Conservation (phyloP, 2,329 filamentous ascomycete genomes). For the Arthroderma sp. region DNA sequence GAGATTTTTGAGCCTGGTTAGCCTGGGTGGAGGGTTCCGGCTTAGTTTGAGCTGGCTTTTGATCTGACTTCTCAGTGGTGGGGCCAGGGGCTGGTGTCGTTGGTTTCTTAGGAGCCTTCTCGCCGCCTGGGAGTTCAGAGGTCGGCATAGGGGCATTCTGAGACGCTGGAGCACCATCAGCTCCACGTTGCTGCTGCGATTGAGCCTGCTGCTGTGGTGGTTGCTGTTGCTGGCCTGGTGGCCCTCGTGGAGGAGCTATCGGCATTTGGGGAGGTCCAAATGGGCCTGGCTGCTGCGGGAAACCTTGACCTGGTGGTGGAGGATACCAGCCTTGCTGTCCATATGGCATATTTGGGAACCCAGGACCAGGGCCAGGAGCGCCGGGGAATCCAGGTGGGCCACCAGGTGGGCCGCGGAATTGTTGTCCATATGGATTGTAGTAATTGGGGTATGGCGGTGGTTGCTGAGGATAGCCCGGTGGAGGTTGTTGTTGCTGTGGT, state of each 20-base stretch:
- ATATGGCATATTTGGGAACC: slow-evolving; percentile 65
- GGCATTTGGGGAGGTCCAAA: slow-evolving; percentile 52
- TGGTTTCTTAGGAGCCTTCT: slow-evolving; percentile 28
- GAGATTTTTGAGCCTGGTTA: slow-evolving; percentile 12
- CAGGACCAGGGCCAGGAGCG: slow-evolving; percentile 35
- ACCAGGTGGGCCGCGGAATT: slow-evolving; percentile 24
- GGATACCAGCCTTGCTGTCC: slow-evolving; percentile 68
- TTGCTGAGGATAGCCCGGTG: slow-evolving; percentile 32
- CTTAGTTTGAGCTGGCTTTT: slow-evolving; percentile 18
- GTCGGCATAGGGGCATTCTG: slow-evolving; percentile 26
- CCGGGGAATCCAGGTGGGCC: slow-evolving; percentile 38
- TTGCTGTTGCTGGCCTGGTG: slow-evolving; percentile 16
- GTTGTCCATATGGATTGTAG: slow-evolving; percentile 36
- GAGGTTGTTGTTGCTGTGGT: slow-evolving; percentile 19
- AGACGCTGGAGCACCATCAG: slow-evolving; percentile 21
- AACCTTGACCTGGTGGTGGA: slow-evolving; percentile 61
- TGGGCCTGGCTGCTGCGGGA: slow-evolving; percentile 53
- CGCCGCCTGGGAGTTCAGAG: slow-evolving; percentile 34
- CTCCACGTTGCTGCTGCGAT: slow-evolving; percentile 20
- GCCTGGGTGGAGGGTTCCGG: slow-evolving; percentile 17
- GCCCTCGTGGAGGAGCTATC: slow-evolving; percentile 44
- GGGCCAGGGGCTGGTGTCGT: slow-evolving; percentile 23
- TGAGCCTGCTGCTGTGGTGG: slow-evolving; percentile 17
- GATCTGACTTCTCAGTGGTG: slow-evolving; percentile 20
- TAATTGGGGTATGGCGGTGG: slow-evolving; percentile 33